phyloP scores from a whole-genome alignment of 352 stramenopile genomes.

The Pythium dissimile region DNA sequence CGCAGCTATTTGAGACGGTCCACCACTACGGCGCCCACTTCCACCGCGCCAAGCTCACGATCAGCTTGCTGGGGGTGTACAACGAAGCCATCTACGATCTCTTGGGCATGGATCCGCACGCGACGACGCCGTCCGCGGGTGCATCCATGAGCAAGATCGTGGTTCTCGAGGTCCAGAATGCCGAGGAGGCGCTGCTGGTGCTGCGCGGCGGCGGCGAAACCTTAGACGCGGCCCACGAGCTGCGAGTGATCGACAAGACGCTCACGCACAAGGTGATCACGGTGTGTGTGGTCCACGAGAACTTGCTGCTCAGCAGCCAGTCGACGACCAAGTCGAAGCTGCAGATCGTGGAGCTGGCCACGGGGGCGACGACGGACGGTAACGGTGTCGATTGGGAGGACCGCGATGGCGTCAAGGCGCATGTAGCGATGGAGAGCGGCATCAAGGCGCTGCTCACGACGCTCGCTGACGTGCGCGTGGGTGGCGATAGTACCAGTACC shows the following conservation, averaged over 20 bases:
- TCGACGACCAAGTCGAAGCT: conserved; percentile 53
- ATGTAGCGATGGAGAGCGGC: conserved; percentile 59
- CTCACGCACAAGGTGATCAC: conserved; percentile 70
- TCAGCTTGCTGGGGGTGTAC: conserved; percentile 91
- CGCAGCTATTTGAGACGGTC: conserved; percentile 47
- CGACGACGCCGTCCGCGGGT: neutral
- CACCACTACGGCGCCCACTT: conserved; percentile 33
- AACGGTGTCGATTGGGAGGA: conserved; percentile 12
- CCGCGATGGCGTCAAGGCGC: conserved; percentile 36
- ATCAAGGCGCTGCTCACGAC: conserved; percentile 49
- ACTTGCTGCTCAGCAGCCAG: conserved; percentile 31
- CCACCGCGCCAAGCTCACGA: conserved; percentile 52
- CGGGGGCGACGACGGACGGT: conserved; percentile 6
- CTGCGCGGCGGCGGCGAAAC: conserved; percentile 47
- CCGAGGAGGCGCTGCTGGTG: conserved; percentile 60
- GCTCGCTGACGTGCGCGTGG: conserved; percentile 46
- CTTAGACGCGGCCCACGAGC: conserved; percentile 27
- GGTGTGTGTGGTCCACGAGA: conserved; percentile 55
- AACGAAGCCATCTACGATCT: conserved; percentile 94
- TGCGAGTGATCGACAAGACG: conserved; percentile 18
- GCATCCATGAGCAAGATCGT: conserved; percentile 38
- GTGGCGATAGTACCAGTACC: neutral
- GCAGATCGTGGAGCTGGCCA: conserved; percentile 67
- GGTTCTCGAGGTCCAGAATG: conserved; percentile 67
- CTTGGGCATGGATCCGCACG: conserved; percentile 56